Conservation (phyloP, 768 basidiomycete species). For the Filobasidium wieringae region DNA sequence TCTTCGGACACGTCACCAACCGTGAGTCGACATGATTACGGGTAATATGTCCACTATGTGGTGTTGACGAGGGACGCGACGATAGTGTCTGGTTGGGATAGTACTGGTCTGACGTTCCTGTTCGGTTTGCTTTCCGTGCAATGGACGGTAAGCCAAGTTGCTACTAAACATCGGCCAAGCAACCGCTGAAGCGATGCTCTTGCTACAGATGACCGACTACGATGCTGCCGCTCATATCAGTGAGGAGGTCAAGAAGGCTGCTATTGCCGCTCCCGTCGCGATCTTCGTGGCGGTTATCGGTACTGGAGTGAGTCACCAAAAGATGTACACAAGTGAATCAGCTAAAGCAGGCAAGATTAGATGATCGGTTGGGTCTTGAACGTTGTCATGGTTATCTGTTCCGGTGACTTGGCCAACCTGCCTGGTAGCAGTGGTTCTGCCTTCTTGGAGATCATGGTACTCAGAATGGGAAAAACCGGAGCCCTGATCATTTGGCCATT, state of each 20-base stretch:
- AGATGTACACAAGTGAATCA: neutral
- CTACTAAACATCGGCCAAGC: neutral
- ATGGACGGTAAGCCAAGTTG: conserved; percentile 46
- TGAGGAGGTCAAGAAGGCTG: conserved; percentile 40
- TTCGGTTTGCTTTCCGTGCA: conserved; percentile 77
- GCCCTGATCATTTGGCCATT: conserved; percentile 61
- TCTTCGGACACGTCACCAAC: conserved; percentile 67
- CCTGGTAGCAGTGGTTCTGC: conserved; percentile 62
- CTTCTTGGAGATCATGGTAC: conserved; percentile 64
- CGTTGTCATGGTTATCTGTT: conserved; percentile 73
- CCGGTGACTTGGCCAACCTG: conserved; percentile 48
- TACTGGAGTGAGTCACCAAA: conserved; percentile 27
- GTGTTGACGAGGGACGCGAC: neutral
- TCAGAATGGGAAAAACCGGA: conserved; percentile 64
- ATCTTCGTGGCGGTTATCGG: conserved; percentile 41
- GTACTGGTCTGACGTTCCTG: conserved; percentile 66
- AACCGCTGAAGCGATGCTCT: neutral
- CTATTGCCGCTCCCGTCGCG: conserved; percentile 40
- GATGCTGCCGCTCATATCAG: conserved; percentile 39
- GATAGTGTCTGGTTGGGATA: conserved; percentile 60
- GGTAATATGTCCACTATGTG: too few relatives aligned
- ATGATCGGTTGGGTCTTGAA: conserved; percentile 71
- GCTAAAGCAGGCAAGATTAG: neutral
- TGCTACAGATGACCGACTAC: conserved; percentile 15
- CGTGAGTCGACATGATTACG: conserved; percentile 14